These are phyloP conservation scores for Closterium sp. DNA, from an alignment of 139 green algal species.

Conservation along the genomic window DNA sequence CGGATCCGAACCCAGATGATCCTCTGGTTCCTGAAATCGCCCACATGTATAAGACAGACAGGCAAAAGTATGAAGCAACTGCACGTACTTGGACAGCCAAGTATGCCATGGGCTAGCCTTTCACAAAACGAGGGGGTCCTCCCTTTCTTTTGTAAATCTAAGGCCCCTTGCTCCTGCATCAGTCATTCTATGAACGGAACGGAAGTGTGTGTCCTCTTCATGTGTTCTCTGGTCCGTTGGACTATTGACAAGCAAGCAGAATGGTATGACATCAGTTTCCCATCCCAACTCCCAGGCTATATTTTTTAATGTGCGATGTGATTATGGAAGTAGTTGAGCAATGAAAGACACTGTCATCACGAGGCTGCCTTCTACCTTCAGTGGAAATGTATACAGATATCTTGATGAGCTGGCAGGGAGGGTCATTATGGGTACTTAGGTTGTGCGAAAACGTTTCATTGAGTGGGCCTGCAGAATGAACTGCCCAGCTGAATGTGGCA, in stretches of 20 bases:
- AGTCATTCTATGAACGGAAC: neutral
- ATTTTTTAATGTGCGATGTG: neutral
- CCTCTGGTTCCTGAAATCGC: constrained; percentile 98
- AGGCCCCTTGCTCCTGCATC: neutral
- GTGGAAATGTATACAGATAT: neutral
- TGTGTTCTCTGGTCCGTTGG: neutral
- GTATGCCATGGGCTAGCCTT: constrained; percentile 78
- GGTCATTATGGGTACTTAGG: neutral
- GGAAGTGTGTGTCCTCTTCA: neutral
- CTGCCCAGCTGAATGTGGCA: too few relatives aligned
- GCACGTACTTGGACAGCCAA: constrained; percentile 92
- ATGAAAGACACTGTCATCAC: neutral
- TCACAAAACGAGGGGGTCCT: constrained; percentile 4
- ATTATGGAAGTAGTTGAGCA: neutral
- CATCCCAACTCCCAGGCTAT: neutral
- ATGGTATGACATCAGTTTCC: neutral
- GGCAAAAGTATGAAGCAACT: constrained; percentile 85
- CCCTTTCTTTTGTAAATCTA: neutral
- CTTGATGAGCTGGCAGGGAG: too few relatives aligned
- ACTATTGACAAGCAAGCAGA: neutral
- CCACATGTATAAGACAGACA: constrained; percentile 96
- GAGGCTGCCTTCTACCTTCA: neutral
- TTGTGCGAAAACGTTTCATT: neutral
- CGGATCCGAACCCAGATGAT: constrained; percentile 97
- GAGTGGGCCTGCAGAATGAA: too few relatives aligned